These are phyloP conservation scores for Cladochytrium tenue DNA, from an alignment of 371 early-diverging fungal species.

Conservation along the genomic window DNA sequence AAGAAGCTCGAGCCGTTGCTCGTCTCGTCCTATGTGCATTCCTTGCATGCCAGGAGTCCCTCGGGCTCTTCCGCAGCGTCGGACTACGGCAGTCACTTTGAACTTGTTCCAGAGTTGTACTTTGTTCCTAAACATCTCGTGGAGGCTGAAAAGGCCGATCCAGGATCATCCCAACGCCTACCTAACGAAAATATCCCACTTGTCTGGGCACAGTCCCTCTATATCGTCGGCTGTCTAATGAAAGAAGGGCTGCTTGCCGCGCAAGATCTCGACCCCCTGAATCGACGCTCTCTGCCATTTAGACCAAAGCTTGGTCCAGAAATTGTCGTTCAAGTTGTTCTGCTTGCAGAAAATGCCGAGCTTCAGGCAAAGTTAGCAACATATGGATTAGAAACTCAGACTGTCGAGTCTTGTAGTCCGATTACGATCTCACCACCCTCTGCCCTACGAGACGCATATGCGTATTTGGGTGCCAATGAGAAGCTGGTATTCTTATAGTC, in stretches of 20 bases:
- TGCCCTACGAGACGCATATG: constrained; percentile 78
- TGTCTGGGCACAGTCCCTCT: constrained; percentile 88
- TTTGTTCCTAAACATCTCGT: constrained; percentile 75
- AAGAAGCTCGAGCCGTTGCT: constrained; percentile 67
- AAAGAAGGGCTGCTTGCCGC: constrained; percentile 74
- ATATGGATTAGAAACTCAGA: constrained; percentile 82
- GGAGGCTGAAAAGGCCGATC: constrained; percentile 73
- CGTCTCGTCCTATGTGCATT: constrained; percentile 60
- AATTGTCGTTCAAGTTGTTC: constrained; percentile 76
- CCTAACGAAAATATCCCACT: constrained; percentile 87
- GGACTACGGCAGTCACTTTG: not conserved
- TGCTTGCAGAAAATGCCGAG: constrained; percentile 73
- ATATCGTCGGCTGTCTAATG: constrained; percentile 75
- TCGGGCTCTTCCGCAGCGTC: not conserved
- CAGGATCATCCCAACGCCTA: constrained; percentile 74
- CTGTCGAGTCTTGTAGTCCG: constrained; percentile 53
- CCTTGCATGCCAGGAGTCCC: constrained; percentile 61
- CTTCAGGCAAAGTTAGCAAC: constrained; percentile 71
- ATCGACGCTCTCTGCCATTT: constrained; percentile 58
- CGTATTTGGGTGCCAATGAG: constrained; percentile 70
- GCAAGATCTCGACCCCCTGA: constrained; percentile 84
- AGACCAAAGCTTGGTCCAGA: constrained; percentile 46
- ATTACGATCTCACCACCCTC: constrained; percentile 73
- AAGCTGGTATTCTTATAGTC: constrained; percentile 66
- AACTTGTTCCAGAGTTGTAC: constrained; percentile 62